Evolutionary conservation across 768 basidiomycete species (phyloP).

Genomic region (Rossbeevera mucosa): DNA sequence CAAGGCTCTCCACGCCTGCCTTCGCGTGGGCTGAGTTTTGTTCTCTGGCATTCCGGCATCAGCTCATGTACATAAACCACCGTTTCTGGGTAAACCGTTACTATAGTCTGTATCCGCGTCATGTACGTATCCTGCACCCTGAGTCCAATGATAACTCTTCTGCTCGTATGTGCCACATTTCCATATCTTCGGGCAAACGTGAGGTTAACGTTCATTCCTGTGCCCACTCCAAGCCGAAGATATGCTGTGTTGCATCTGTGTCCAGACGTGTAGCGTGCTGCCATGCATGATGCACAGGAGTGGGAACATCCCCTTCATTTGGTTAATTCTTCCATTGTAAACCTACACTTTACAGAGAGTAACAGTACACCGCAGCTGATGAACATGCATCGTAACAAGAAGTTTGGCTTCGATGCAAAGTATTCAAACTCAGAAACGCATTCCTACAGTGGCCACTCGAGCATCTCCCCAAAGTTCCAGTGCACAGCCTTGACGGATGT

Average conservation of each 20-base stretch:
- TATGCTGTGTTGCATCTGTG: slow-evolving; percentile 1
- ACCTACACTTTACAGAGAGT: slow-evolving; percentile 14
- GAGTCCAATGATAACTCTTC: slow-evolving; percentile 10
- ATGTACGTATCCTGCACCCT: not conserved
- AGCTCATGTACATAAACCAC: slow-evolving; percentile 4
- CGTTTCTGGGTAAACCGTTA: slow-evolving; percentile 1
- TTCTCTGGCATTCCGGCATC: not conserved
- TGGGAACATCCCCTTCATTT: slow-evolving; percentile 12
- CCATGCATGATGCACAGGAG: slow-evolving; percentile 5
- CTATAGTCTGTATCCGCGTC: not conserved
- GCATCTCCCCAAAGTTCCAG: slow-evolving; percentile 82
- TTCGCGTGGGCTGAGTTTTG: not conserved
- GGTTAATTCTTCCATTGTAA: slow-evolving; percentile 2
- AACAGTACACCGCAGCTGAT: slow-evolving; percentile 7
- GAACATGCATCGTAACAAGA: not conserved
- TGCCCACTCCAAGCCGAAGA: slow-evolving; percentile 4
- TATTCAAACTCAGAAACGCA: not conserved
- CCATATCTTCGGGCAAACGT: slow-evolving; percentile 12
- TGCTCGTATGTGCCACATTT: slow-evolving; percentile 24
- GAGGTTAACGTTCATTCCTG: slow-evolving; percentile 10
- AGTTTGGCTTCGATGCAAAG: not conserved
- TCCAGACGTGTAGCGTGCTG: not conserved
- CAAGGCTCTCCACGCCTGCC: not conserved
- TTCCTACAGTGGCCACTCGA: slow-evolving; percentile 68
- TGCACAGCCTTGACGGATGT: slow-evolving; percentile 79